Evolutionary conservation across 2,329 filamentous ascomycete species (phyloP).

Genomic region (Cryphonectria parasitica): DNA sequence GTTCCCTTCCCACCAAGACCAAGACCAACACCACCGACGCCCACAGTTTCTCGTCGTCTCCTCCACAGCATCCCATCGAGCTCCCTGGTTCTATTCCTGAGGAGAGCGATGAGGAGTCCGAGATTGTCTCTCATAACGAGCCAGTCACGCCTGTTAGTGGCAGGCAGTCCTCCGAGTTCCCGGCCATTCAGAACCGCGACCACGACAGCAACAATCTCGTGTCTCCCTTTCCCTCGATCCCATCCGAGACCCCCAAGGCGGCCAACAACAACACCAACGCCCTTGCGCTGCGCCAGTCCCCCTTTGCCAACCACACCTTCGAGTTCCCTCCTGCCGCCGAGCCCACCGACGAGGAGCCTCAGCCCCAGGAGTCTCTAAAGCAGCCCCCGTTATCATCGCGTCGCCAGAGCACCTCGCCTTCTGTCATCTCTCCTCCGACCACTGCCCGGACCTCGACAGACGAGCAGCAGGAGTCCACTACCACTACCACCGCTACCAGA

Average conservation of each 20-base stretch:
- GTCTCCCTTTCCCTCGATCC: conserved; percentile 23
- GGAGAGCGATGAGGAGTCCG: conserved; percentile 60
- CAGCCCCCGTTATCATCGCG: neutral
- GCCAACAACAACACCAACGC: neutral
- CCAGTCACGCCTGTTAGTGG: conserved; percentile 65
- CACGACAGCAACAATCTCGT: conserved; percentile 34
- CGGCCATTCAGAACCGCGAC: conserved; percentile 47
- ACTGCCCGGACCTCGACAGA: conserved; percentile 29
- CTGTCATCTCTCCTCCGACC: conserved; percentile 18
- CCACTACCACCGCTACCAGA: neutral
- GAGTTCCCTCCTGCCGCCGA: conserved; percentile 8
- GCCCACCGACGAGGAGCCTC: neutral
- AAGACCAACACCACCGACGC: conserved; percentile 27
- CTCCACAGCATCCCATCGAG: conserved; percentile 54
- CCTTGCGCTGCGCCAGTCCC: conserved; percentile 16
- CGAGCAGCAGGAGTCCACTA: conserved; percentile 32
- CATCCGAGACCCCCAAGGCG: conserved; percentile 21
- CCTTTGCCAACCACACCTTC: conserved; percentile 21
- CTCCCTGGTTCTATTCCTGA: conserved; percentile 58
- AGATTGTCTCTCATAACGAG: conserved; percentile 62
- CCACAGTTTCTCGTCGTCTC: conserved; percentile 45
- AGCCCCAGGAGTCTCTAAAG: conserved; percentile 4
- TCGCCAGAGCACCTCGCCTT: conserved; percentile 13
- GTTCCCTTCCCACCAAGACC: neutral
- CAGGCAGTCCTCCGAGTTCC: conserved; percentile 60